phyloP scores from a whole-genome alignment of 768 basidiomycete genomes.

The Sistotremastrum niveocremeum region DNA sequence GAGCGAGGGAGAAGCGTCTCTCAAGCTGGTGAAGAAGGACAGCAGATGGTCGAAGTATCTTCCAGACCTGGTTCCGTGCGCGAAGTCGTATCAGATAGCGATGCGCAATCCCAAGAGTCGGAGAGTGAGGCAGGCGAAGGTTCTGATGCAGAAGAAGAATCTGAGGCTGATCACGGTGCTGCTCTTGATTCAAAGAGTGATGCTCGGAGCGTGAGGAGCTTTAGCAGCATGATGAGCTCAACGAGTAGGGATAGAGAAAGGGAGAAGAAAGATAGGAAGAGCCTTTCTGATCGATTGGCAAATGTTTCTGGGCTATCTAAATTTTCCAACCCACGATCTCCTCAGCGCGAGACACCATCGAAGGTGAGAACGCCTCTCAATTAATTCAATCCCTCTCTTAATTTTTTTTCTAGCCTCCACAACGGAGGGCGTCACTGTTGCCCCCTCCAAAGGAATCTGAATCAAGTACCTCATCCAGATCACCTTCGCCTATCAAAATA shows the following conservation, averaged over 20 bases:
- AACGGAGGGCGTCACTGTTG: not conserved
- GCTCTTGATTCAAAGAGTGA: slow-evolving; percentile 20
- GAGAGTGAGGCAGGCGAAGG: slow-evolving; percentile 10
- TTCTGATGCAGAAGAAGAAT: slow-evolving; percentile 18
- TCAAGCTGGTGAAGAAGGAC: slow-evolving; percentile 26
- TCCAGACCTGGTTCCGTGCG: slow-evolving; percentile 37
- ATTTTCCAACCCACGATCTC: slow-evolving; percentile 20
- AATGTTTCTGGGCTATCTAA: slow-evolving; percentile 49
- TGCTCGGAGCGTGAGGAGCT: slow-evolving; percentile 68
- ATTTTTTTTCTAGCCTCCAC: not conserved
- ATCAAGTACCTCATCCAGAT: slow-evolving; percentile 20
- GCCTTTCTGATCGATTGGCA: slow-evolving; percentile 71
- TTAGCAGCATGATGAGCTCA: slow-evolving; percentile 68
- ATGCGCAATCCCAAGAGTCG: slow-evolving; percentile 13
- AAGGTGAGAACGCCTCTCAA: not conserved
- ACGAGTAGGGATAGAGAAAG: slow-evolving; percentile 21
- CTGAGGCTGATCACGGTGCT: slow-evolving; percentile 18
- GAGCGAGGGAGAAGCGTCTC: slow-evolving; percentile 7
- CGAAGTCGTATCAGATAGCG: slow-evolving; percentile 17
- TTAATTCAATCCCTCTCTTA: not conserved
- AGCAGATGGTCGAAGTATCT: slow-evolving; percentile 43
- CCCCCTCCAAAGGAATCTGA: slow-evolving; percentile 10
- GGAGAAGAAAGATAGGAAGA: slow-evolving; percentile 36
- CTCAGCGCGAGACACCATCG: not conserved
- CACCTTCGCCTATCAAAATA: slow-evolving; percentile 25